Conservation (phyloP, 176 grass and related monocot genomes). For the Stipa capillata region DNA sequence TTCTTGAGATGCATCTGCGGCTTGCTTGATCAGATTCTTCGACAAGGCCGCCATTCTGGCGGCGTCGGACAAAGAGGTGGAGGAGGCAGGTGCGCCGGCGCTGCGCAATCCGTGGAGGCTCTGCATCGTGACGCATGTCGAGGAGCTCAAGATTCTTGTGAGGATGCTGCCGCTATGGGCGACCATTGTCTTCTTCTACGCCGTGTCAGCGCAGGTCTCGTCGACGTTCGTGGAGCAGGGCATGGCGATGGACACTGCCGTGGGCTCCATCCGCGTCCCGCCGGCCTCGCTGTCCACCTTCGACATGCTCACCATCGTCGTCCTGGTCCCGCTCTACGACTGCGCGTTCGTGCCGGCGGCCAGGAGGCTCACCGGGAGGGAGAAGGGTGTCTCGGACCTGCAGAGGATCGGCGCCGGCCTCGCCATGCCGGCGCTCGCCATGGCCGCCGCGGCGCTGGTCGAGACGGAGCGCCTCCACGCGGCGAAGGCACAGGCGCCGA, state of each 20-base stretch:
- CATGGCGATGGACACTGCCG: constrained; percentile 3
- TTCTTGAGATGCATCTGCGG: background rate
- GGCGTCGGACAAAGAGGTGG: background rate
- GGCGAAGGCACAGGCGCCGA: background rate
- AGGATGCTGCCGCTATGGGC: constrained; percentile 24
- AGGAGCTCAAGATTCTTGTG: constrained; percentile 25
- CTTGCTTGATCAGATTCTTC: constrained; percentile 6
- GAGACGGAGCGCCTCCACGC: background rate
- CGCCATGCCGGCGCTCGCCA: background rate
- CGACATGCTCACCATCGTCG: background rate
- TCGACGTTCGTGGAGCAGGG: constrained; percentile 30
- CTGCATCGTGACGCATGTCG: constrained; percentile 13
- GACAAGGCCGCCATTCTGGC: constrained; percentile 17
- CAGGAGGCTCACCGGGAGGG: background rate
- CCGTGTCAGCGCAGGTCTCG: constrained; percentile 1
- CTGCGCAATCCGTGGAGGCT: constrained; percentile 7
- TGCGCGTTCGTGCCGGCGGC: background rate
- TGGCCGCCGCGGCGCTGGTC: constrained; percentile 12
- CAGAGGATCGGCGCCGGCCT: background rate
- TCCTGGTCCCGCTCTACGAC: constrained; percentile 18
- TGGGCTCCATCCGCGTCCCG: constrained; percentile 5
- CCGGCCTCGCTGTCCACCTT: constrained; percentile 16
- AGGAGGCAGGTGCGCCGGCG: background rate
- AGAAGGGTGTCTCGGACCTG: constrained; percentile 8
- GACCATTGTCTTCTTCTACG: background rate